Evolutionary conservation across 257 asterid genomes (phyloP), one percentile per base, ranked within the genome.

Genomic region (Mitragyna speciosa): DNA sequence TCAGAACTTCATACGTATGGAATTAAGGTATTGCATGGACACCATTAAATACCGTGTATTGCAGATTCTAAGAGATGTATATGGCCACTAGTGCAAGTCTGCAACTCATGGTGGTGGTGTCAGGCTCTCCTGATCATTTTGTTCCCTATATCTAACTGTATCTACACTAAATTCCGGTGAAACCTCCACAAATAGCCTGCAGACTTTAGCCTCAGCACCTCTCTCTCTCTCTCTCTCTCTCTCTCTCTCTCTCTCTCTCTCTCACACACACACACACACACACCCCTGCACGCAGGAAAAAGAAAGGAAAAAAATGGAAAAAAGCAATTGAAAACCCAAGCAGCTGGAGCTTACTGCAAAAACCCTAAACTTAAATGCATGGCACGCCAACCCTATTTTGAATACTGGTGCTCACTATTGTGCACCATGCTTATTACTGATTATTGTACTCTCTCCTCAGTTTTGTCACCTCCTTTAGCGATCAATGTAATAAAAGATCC

Each of bases 111-210:
- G 52, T 12, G 63, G 51, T 68, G 7, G 43, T 78, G 75, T 49
- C 83, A 78, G 70, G 26, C 43, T 47, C 76, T 69, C 74, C 84
- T 85, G 86, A 79, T 82, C 45, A 85, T 67, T 73, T 80, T 82
- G 88, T 80, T 83, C 77, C 88, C 88, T 82, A 72, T 64, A 63
- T 22, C 71, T 70, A 84, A 39, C 74, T 7, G 20, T 76, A 56
- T 78, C 80, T 77, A 49, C 48, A 17, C 49, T 16, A 45, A 64
- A 52, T 70, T 70, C 74, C 74, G 81, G 49, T 76, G 69, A 76
- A 48, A 69, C 33, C 65, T 45, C 79, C 52, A 0, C 16, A 31
- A 59, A 79, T 74, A 78, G 76, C 45, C 78, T 75, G 77, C 70
- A 54, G 75, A 74, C 15, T 49, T 30, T 77, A 52, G 81, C 75